Evolutionary conservation across 441 rosid species (phyloP), one percentile per base, ranked within the genome.

Genomic region (Rhodomyrtus psidioides): DNA sequence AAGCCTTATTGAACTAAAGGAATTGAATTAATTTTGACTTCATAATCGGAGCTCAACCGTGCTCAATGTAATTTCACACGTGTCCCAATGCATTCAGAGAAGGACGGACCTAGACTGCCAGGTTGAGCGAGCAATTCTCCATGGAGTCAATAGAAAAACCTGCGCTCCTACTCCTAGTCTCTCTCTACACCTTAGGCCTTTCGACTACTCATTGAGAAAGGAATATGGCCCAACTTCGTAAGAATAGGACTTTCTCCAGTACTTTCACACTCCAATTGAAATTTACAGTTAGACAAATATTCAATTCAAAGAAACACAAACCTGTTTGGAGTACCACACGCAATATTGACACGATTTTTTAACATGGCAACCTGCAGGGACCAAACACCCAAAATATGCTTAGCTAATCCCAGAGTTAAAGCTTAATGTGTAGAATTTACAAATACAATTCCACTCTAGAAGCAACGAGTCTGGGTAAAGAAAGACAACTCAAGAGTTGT

Each of bases 281-380:
- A 39, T 39, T 21, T 39, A 49, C 49, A 70, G 49, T 39, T 70
- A 39, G 6, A 34, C 9, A 1, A 39, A 39, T 65, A 34, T 21
- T 70, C 16, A 10, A 21, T 70, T 87, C 86, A 84, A 95, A 15
- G 49, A 23, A 74, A 56, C n/a, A 65, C 60, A 42, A 19, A 86
- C 98, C 98, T 94, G 91, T 91, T 96, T 76, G 98, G 99, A 81
- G 98, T 96, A 81, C 99, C 99, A 17, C 98, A 90, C 2, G 95
- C 97, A 86, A 95, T 88, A 90, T 95, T 96, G 21, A 93, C 98
- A 56, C 98, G 95, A 57, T 89, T 90, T 92, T 94, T 93, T 86
- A 96, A 89, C 42, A 93, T 84, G 39, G 94, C 82, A 7, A 95
- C 95, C 98, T 95, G 93, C 89, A 92, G 15, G 51, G 51, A 53